phyloP scores from a whole-genome alignment of 345 rosid genomes.

The Trapa incisa region DNA sequence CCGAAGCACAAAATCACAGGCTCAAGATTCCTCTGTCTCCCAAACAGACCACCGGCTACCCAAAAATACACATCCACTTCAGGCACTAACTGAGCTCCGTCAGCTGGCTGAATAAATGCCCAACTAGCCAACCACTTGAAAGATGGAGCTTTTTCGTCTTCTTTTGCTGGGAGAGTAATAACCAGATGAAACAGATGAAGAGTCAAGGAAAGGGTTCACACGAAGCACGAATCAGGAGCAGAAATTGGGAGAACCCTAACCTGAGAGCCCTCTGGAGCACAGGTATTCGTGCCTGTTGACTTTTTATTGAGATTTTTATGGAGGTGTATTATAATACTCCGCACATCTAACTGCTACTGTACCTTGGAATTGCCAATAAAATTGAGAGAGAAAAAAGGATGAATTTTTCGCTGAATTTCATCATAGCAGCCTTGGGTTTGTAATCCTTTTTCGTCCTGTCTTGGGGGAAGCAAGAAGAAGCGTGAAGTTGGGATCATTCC shows the following conservation, averaged over 20 bases:
- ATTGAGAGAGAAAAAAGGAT: neutral
- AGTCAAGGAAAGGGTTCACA: neutral
- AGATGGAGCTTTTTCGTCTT: neutral
- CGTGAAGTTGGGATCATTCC: conserved; percentile 21
- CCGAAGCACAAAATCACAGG: neutral
- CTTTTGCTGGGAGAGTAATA: neutral
- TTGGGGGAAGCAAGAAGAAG: conserved; percentile 6
- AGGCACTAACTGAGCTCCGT: neutral
- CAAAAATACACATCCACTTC: neutral
- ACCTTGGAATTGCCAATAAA: neutral
- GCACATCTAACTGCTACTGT: neutral
- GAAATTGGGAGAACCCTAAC: conserved; percentile 11
- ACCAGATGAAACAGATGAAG: neutral
- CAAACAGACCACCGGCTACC: neutral
- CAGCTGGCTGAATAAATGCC: neutral
- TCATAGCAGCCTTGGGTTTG: conserved; percentile 14
- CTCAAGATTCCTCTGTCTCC: neutral
- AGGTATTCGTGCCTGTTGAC: conserved; percentile 14
- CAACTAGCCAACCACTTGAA: neutral
- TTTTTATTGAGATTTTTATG: neutral
- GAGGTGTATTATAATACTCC: neutral
- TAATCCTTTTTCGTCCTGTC: conserved; percentile 7
- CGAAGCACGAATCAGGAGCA: neutral
- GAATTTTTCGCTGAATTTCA: conserved; percentile 3
- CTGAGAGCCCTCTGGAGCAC: conserved; percentile 2